phyloP scores from a whole-genome alignment of 2,329 filamentous ascomycete genomes.

The Fusarium miscanthi region DNA sequence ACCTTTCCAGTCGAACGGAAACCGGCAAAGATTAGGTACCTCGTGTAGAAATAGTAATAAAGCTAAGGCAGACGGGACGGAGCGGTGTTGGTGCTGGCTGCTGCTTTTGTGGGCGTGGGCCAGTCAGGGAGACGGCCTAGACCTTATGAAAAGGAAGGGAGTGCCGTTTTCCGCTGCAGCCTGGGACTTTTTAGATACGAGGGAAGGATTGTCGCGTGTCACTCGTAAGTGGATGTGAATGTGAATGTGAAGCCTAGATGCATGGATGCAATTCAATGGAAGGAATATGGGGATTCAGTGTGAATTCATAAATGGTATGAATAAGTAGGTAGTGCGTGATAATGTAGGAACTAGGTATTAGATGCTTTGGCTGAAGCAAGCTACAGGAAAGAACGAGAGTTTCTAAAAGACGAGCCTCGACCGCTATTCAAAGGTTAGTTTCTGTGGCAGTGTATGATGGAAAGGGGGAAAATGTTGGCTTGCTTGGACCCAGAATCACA shows the following conservation, averaged over 20 bases:
- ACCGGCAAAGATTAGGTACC: constrained; percentile 7
- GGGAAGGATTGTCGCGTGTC: constrained; percentile 27
- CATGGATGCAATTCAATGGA: background rate
- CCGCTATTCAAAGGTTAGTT: background rate
- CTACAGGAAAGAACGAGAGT: background rate
- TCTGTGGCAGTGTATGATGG: background rate
- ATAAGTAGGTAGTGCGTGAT: background rate
- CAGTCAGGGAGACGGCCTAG: constrained; percentile 45
- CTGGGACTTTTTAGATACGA: constrained; percentile 23
- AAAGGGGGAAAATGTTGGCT: background rate
- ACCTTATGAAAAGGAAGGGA: constrained; percentile 42
- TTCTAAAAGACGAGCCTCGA: background rate
- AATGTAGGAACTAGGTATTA: background rate
- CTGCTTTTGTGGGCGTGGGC: constrained; percentile 47
- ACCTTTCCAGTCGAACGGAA: constrained; percentile 47
- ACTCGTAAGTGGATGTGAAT: constrained; percentile 12
- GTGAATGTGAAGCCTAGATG: background rate
- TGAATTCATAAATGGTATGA: background rate
- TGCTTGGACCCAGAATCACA: constrained; percentile 24
- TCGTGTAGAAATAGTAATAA: constrained; percentile 20
- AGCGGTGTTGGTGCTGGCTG: constrained; percentile 16
- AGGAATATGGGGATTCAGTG: background rate
- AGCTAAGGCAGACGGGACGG: constrained; percentile 29
- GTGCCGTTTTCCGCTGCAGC: constrained; percentile 31
- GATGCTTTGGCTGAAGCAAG: background rate